Percentiles rank a stretch among this genome's conserved stretches.
Evolutionary conservation across 129 eudicot species (phyloP).

Genomic region (Flaveria bidentis): DNA sequence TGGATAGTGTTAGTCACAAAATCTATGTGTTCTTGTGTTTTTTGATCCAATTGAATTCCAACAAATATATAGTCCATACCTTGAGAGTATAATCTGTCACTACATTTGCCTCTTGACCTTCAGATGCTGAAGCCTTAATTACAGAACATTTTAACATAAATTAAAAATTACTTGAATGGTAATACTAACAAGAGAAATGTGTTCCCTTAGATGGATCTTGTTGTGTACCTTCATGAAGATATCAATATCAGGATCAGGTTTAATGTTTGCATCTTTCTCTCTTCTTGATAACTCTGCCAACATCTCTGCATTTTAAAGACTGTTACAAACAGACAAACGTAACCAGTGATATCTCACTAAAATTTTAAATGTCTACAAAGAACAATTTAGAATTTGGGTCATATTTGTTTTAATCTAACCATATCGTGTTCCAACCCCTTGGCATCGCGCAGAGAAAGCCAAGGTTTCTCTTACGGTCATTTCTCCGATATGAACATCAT

Average conservation of each 20-base stretch:
- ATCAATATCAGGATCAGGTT: slow-evolving; percentile 84
- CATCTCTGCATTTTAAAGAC: slow-evolving; percentile 54
- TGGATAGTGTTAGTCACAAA: too few species aligned
- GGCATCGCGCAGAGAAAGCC: slow-evolving; percentile 82
- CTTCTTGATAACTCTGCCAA: slow-evolving; percentile 76
- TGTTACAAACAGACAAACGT: not conserved
- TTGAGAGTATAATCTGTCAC: slow-evolving; percentile 79
- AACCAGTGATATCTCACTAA: too few species aligned
- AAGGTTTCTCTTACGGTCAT: slow-evolving; percentile 94
- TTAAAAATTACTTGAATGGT: not conserved
- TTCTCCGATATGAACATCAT: slow-evolving; percentile 89
- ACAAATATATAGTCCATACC: slow-evolving; percentile 32
- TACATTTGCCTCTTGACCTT: slow-evolving; percentile 67
- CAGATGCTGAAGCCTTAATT: slow-evolving; percentile 64
- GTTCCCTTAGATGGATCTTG: not conserved
- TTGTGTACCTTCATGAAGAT: slow-evolving; percentile 66
- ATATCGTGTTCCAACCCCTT: slow-evolving; percentile 81
- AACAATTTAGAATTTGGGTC: not conserved
- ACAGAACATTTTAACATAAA: not conserved
- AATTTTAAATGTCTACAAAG: not conserved
- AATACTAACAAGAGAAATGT: not conserved
- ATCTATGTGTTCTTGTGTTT: too few species aligned
- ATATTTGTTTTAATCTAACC: slow-evolving; percentile 44
- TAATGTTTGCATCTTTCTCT: slow-evolving; percentile 67
- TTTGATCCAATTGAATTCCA: too few species aligned